Evolutionary conservation across 768 basidiomycete species (phyloP).

Genomic region (Tephrocybe sp.): DNA sequence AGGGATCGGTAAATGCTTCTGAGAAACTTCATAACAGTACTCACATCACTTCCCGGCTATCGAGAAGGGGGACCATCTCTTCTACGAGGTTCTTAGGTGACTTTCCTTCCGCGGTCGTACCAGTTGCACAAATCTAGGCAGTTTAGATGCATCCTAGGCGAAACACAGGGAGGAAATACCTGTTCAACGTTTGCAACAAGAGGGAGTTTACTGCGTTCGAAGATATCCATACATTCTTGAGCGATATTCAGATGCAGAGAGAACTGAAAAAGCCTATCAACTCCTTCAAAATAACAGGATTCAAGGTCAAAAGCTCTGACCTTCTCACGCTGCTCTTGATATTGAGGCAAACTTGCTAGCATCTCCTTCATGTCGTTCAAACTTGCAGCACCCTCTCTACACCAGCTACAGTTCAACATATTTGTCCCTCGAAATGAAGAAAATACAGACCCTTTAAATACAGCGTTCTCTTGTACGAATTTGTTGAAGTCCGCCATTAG

Average conservation of each 20-base stretch:
- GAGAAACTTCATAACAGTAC: constrained; percentile 16
- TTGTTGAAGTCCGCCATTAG: constrained; percentile 95
- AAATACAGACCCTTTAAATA: constrained; percentile 76
- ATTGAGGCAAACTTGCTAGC: constrained; percentile 92
- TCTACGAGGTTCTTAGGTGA: constrained; percentile 93
- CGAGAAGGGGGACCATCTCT: constrained; percentile 97
- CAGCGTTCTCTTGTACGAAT: constrained; percentile 92
- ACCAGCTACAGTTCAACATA: constrained; percentile 8
- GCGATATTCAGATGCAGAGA: constrained; percentile 97
- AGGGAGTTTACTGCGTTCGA: constrained; percentile 84
- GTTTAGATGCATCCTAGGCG: not conserved
- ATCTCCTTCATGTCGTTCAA: constrained; percentile 99
- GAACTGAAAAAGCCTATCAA: constrained; percentile 54
- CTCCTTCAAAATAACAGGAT: not conserved
- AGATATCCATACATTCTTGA: constrained; percentile 93
- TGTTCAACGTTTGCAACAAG: constrained; percentile 89
- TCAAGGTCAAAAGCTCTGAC: constrained; percentile 32
- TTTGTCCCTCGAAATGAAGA: not conserved
- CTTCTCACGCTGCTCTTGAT: constrained; percentile 94
- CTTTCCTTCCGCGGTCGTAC: constrained; percentile 87
- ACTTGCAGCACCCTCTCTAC: constrained; percentile 76
- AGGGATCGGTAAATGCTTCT: not conserved
- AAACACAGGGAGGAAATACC: constrained; percentile 36
- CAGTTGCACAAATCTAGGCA: constrained; percentile 87
- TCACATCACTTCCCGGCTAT: constrained; percentile 81